Conservation (phyloP, 345 rosid species). For the Atalantia buxifolia region DNA sequence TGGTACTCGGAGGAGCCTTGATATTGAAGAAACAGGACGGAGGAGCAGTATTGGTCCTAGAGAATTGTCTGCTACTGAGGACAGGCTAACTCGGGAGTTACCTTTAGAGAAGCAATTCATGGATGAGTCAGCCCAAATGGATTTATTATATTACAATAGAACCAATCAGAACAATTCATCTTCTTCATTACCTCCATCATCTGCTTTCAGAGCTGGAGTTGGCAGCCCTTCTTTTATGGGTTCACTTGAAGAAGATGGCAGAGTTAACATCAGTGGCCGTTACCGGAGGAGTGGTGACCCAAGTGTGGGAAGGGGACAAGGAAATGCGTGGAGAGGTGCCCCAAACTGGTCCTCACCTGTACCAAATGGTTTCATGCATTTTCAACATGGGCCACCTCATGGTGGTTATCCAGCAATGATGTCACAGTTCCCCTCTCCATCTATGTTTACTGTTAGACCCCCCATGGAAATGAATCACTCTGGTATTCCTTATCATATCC, state of each 20-base stretch:
- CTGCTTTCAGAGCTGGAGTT: slow-evolving; percentile 59
- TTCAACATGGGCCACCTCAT: slow-evolving; percentile 84
- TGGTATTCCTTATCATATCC: slow-evolving; percentile 72
- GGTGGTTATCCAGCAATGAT: slow-evolving; percentile 73
- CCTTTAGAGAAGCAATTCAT: slow-evolving; percentile 47
- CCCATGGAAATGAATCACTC: slow-evolving; percentile 76
- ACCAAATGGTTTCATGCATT: slow-evolving; percentile 87
- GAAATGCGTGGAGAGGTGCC: slow-evolving; percentile 84
- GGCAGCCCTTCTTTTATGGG: slow-evolving; percentile 67
- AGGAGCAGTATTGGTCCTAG: slow-evolving; percentile 52
- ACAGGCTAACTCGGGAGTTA: slow-evolving; percentile 44
- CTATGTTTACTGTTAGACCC: slow-evolving; percentile 75
- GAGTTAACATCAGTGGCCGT: slow-evolving; percentile 44
- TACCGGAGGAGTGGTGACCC: slow-evolving; percentile 67
- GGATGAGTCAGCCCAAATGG: slow-evolving; percentile 64
- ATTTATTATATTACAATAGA: slow-evolving; percentile 54
- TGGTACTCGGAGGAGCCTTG: slow-evolving; percentile 61
- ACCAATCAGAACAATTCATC: slow-evolving; percentile 47
- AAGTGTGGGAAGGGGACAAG: slow-evolving; percentile 71
- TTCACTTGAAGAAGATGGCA: slow-evolving; percentile 65
- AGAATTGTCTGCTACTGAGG: slow-evolving; percentile 58
- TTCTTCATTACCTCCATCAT: slow-evolving; percentile 51
- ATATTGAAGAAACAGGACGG: slow-evolving; percentile 67
- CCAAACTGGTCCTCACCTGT: slow-evolving; percentile 78
- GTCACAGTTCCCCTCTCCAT: slow-evolving; percentile 74